Evolutionary conservation across 495 filamentous ascomycete species (phyloP), one percentile per base, ranked within the genome.

Genomic region (Letharia columbiana): DNA sequence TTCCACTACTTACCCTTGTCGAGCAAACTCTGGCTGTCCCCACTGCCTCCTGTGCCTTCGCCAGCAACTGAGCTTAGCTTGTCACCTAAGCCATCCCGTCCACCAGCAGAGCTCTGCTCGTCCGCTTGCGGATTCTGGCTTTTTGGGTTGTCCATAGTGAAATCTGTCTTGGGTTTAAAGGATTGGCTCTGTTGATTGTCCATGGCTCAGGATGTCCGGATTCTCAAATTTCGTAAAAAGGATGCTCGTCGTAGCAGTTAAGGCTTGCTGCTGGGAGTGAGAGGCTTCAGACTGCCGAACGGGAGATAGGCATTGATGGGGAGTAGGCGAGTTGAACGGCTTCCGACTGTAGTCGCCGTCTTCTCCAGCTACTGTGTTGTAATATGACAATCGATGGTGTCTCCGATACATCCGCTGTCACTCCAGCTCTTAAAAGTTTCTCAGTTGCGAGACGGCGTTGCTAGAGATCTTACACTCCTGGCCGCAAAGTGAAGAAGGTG

Each of bases 31-130:
- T 66, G 64, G 31, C 65, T 44, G n/a, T 65, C 64, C 50, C 62
- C 69, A 42, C 61, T 57, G n/a, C 58, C 31, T 44, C n/a, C 28
- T 54, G 9, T 63, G 17, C 42, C 60, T 47, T 68, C 70, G 5
- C 52, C 65, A 8, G 65, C 70, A 39, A 60, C 69, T 31, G 57
- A 28, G 49, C 62, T 71, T 18, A 71, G 41, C 62, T 68, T 70
- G 62, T 67, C 61, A 15, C 60, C 61, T 41, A 63, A 63, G 40
- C 66, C 66, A 40, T 41, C 66, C 7, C 60, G 44, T 23, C 60
- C 61, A 40, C 66, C 69, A 31, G 54, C 50, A 28, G 61, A 63
- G 28, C 44, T 57, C 52, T 62, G 61, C 18, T 65, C 61, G 40
- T 3, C 49, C 11, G 28, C n/a, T 54, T 54, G n/a, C 15, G 23